Evolutionary conservation across 305 asterid species (phyloP).

Genomic region (Fraxinus sp.): DNA sequence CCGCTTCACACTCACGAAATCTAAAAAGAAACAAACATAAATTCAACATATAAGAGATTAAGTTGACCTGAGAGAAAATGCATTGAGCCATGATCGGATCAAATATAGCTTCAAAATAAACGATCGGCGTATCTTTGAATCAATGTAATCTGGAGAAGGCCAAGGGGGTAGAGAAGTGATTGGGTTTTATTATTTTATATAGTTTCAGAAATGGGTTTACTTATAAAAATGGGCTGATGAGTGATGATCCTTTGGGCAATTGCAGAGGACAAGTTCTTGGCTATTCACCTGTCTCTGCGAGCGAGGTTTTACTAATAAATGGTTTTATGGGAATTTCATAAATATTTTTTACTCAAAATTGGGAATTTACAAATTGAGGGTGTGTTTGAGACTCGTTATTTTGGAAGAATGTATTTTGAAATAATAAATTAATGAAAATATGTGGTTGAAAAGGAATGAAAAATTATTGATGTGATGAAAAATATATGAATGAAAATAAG

Average conservation of each 20-base stretch:
- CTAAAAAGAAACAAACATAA: not conserved
- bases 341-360: too few relatives aligned
- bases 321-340: too few relatives aligned
- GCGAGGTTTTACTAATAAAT: too few relatives aligned
- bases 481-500: too few relatives aligned
- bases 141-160: not conserved
- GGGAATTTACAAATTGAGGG: too few relatives aligned
- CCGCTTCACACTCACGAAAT: not conserved
- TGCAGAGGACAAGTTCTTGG: constrained; percentile 34
- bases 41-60: not conserved
- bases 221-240: constrained; percentile 8
- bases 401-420: too few relatives aligned
- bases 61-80: constrained; percentile 43
- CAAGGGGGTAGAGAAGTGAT: not conserved
- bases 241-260: constrained; percentile 38
- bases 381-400: too few relatives aligned
- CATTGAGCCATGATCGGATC: constrained; percentile 64
- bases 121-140: not conserved
- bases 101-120: constrained; percentile 8
- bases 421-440: too few relatives aligned
- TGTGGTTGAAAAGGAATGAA: too few relatives aligned
- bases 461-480: too few relatives aligned
- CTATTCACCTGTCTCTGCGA: too few relatives aligned
- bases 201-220: not conserved
- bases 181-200: not conserved